These are phyloP conservation scores for Bipolaris victoriae DNA, from an alignment of 2,329 filamentous ascomycete species.

Conservation along the genomic window DNA sequence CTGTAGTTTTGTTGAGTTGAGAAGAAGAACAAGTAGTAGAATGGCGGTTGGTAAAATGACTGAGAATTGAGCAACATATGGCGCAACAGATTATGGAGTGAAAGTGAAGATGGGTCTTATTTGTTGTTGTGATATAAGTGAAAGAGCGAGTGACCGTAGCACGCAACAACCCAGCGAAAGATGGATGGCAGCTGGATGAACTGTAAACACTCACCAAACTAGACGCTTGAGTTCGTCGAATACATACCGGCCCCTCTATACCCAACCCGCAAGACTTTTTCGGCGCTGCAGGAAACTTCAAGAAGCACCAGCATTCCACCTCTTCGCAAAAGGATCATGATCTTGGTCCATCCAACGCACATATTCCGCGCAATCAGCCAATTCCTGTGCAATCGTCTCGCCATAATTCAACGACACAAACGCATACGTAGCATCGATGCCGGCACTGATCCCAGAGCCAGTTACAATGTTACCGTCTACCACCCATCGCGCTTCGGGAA, in stretches of 20 bases:
- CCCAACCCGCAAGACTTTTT: background rate
- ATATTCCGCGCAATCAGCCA: slow-evolving; percentile 63
- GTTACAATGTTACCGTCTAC: slow-evolving; percentile 70
- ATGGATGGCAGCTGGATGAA: background rate
- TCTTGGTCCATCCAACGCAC: slow-evolving; percentile 57
- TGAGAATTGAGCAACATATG: background rate
- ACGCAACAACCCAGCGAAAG: background rate
- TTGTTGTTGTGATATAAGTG: background rate
- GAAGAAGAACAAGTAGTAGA: background rate
- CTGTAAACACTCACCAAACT: too few species aligned
- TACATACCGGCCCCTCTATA: background rate
- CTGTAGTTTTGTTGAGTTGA: background rate
- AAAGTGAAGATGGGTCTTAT: background rate
- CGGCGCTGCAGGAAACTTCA: background rate
- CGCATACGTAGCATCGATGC: slow-evolving; percentile 65
- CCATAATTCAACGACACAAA: slow-evolving; percentile 62
- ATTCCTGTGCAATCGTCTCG: slow-evolving; percentile 53
- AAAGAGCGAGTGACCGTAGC: background rate
- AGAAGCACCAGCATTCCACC: slow-evolving; percentile 20
- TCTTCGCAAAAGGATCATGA: slow-evolving; percentile 61
- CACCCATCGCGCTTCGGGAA: slow-evolving; percentile 60
- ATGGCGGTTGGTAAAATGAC: background rate
- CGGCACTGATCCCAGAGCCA: slow-evolving; percentile 67
- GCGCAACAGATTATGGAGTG: background rate
- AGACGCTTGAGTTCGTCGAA: too few species aligned